Evolutionary conservation across 192 early-diverging fungal genomes (phyloP).

Genomic region (Linnemannia elongata): DNA sequence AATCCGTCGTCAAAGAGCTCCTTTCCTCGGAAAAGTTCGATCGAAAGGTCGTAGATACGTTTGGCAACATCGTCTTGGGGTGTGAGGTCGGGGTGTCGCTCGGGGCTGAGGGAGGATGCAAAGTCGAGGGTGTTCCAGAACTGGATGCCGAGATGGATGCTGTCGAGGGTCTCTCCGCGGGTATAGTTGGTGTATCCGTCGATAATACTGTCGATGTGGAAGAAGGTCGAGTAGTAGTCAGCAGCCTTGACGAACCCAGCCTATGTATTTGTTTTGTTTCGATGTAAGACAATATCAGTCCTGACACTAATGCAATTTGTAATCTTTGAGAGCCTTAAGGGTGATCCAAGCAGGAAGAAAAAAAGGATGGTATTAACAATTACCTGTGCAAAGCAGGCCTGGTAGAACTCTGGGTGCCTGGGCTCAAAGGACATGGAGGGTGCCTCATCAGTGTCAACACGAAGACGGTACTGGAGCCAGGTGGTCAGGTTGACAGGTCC

Average conservation of each 20-base stretch:
- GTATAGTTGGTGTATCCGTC: conserved; percentile 6
- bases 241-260: conserved; percentile 47
- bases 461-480: conserved; percentile 50
- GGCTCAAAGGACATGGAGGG: conserved; percentile 55
- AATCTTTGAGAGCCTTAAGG: background rate
- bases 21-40: conserved; percentile 48
- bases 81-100: conserved; percentile 24
- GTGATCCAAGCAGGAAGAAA: background rate
- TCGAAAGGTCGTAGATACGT: conserved; percentile 29
- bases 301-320: background rate
- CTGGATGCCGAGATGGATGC: conserved; percentile 12
- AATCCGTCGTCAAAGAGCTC: conserved; percentile 42
- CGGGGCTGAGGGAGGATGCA: conserved; percentile 36
- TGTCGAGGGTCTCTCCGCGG: background rate
- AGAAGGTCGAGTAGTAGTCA: conserved; percentile 45
- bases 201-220: conserved; percentile 28
- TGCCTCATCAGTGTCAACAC: conserved; percentile 20
- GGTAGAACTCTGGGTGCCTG: conserved; percentile 41
- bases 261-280: background rate
- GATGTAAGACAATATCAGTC: background rate
- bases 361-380: background rate
- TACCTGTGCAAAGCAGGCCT: conserved; percentile 46
- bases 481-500: conserved; percentile 56
- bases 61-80: conserved; percentile 40
- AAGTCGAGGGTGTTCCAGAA: conserved; percentile 48